Conservation (phyloP, 1,139 yeast genomes). For the Yamadazyma pseudoaaseri region DNA sequence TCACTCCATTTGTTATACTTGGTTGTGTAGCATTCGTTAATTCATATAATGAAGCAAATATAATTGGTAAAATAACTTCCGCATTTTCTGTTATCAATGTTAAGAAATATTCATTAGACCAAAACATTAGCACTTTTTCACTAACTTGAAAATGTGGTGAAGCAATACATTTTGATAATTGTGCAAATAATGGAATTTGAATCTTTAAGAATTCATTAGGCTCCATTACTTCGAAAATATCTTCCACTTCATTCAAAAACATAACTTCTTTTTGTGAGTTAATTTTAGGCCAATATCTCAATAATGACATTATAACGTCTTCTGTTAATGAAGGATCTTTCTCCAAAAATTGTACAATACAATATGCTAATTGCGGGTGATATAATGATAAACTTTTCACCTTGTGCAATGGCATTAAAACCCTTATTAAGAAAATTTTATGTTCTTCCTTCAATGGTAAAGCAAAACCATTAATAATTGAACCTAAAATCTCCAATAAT, state of each 20-base stretch:
- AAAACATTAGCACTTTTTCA: slow-evolving; percentile 89
- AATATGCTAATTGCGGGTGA: slow-evolving; percentile 96
- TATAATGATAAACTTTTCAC: slow-evolving; percentile 83
- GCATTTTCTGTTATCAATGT: slow-evolving; percentile 88
- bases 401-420: slow-evolving; percentile 91
- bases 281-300: slow-evolving; percentile 96
- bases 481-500: slow-evolving; percentile 88
- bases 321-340: slow-evolving; percentile 91
- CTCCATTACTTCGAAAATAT: slow-evolving; percentile 93
- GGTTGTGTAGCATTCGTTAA: slow-evolving; percentile 58
- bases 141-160: slow-evolving; percentile 97
- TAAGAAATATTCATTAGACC: slow-evolving; percentile 93
- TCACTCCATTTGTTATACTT: slow-evolving; percentile 47
- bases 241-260: slow-evolving; percentile 95
- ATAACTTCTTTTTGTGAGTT: slow-evolving; percentile 94
- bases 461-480: slow-evolving; percentile 97
- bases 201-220: slow-evolving; percentile 89
- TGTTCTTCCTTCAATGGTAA: slow-evolving; percentile 96
- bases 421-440: slow-evolving; percentile 82
- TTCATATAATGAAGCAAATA: slow-evolving; percentile 88
- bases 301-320: slow-evolving; percentile 89
- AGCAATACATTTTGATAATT: slow-evolving; percentile 88
- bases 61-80: slow-evolving; percentile 87
- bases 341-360: slow-evolving; percentile 94
- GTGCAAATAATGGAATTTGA: slow-evolving; percentile 91